Base-by-base conservation (phyloP, 2,329 filamentous ascomycete species). In the Torrubiella hemipterigena region DNA sequence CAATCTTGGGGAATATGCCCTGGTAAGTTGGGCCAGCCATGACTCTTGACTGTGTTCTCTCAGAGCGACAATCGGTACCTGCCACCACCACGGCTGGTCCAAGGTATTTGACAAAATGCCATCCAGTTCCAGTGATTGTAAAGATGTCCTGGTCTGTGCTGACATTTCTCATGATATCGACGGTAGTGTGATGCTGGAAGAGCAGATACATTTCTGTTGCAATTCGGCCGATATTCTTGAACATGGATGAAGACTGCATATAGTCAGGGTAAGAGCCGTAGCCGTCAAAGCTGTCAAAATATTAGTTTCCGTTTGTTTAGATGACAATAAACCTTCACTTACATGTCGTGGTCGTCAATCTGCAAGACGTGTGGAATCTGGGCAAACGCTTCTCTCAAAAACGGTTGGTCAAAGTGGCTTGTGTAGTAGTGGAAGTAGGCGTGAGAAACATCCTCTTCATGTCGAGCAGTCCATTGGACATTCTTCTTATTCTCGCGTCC, bases 381-480 rank as follows among this genome's bases (percentile, higher is more conserved):
- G 15, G 91, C 91, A 62, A 94, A 98, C 1, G 89, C 87, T 56
- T 98, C 91, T 37, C 91, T 69, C 42, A 98, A 56, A 54, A 93
- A 89, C 6, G 89, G 87, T 56, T 98, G 91, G 50, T 98, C 91
- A 51, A 98, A 96, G 54, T 96, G 89, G 44, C 86, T 94, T 2
- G 87, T 94, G 52, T 98, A 98, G 55, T 94, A 98, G 55, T 98
- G 91, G 56, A 98, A 98, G 60, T 94, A 98, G 7, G 91, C 87
- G 56, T 96, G 87, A 3, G 81, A 78, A 13, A 94, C 85, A 49
- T 98, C 91, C 49, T 98, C 89, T 50, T 98, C 86, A 46, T 96
- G 84, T 30, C 85, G 79, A 4, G 89, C 85, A 7, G 87, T 94
- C 91, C 91, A 98, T 26, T 78, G 70, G 1, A 85, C 79, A 43